Evolutionary conservation across 306 rosid species (phyloP).

Genomic region (Prinsepia uniflora): DNA sequence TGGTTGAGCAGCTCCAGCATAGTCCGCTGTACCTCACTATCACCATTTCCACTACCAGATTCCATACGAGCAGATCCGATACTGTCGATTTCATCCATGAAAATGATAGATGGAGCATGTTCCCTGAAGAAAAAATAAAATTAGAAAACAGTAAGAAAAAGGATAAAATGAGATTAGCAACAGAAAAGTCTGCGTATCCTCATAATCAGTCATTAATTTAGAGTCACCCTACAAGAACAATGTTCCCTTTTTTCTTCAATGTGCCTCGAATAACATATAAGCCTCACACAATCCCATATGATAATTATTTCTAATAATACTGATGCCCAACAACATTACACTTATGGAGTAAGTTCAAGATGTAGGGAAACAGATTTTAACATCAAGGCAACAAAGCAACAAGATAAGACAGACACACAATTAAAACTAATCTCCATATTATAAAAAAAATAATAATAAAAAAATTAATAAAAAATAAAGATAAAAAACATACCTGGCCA

Average conservation of each 20-base stretch:
- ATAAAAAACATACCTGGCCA: slow-evolving; percentile 81
- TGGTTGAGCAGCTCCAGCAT: slow-evolving; percentile 99
- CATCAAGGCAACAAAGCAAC: not conserved
- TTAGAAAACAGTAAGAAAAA: not conserved
- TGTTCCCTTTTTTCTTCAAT: not conserved
- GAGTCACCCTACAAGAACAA: not conserved
- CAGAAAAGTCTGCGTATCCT: not conserved
- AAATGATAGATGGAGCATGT: slow-evolving; percentile 98
- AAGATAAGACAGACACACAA: not conserved
- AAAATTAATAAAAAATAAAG: slow-evolving; percentile 12
- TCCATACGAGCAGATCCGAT: slow-evolving; percentile 99
- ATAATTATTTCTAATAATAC: not conserved
- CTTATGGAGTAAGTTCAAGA: not conserved
- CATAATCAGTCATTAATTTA: not conserved
- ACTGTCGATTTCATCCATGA: slow-evolving; percentile 99
- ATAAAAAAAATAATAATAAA: not conserved
- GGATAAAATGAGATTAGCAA: not conserved
- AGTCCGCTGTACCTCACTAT: slow-evolving; percentile 97
- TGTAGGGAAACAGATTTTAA: not conserved
- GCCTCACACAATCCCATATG: not conserved
- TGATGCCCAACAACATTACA: not conserved
- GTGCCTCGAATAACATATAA: not conserved
- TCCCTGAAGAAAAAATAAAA: slow-evolving; percentile 53
- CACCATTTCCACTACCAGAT: slow-evolving; percentile 99
- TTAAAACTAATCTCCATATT: slow-evolving; percentile 4